Percentiles rank a stretch among this genome's conserved stretches.
Conservation (phyloP, 345 rosid genomes). For the Cardamine occulta region DNA sequence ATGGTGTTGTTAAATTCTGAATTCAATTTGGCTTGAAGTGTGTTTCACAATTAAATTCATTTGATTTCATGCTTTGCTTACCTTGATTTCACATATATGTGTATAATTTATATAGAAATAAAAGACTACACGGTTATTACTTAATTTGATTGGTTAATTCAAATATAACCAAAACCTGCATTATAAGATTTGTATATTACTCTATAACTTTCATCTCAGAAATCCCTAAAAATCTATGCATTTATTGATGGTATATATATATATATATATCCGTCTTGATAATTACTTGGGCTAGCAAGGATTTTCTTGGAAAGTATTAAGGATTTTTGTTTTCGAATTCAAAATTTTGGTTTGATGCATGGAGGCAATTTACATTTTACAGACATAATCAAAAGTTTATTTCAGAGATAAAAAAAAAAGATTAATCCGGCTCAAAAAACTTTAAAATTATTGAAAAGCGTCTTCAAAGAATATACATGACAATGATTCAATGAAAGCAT, state of each 20-base stretch:
- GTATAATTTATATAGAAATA: neutral
- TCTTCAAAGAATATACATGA: neutral
- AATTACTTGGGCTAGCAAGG: neutral
- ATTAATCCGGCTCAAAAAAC: neutral
- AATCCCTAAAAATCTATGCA: neutral
- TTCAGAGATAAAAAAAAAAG: neutral
- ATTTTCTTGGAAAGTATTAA: slow-evolving; percentile 1
- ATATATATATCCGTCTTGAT: neutral
- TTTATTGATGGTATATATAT: neutral
- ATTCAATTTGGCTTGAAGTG: slow-evolving; percentile 25
- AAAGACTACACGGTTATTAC: neutral
- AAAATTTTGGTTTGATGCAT: neutral
- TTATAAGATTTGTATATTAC: neutral
- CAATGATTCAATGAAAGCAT: neutral
- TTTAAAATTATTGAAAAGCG: neutral
- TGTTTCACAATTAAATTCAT: slow-evolving; percentile 31
- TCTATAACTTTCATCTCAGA: neutral
- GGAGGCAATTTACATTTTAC: neutral
- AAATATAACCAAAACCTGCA: slow-evolving; percentile 1
- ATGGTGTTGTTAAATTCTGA: slow-evolving; percentile 32
- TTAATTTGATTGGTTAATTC: neutral
- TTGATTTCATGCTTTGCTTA: slow-evolving; percentile 23
- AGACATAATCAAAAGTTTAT: neutral
- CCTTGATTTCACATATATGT: slow-evolving; percentile 27
- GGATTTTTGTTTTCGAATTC: neutral